These are phyloP conservation scores for Epichloe sp. DNA, from an alignment of 2,329 filamentous ascomycete species.

Conservation along the genomic window DNA sequence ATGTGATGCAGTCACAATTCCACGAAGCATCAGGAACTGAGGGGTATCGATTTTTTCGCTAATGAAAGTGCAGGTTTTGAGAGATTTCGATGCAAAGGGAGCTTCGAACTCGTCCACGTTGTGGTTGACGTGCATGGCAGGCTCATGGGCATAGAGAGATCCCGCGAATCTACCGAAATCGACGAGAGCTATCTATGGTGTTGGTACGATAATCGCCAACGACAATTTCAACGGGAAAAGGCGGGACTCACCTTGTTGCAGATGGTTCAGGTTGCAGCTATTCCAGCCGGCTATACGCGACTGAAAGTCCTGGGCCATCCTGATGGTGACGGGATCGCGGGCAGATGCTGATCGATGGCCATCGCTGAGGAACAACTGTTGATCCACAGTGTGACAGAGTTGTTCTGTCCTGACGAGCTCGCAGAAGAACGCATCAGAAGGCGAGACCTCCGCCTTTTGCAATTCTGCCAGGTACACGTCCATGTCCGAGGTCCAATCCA, in stretches of 20 bases:
- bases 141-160: constrained; percentile 2
- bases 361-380: not conserved
- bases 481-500: constrained; percentile 1
- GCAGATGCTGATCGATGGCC: not conserved
- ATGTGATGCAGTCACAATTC: constrained; percentile 1
- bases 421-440: constrained; percentile 3
- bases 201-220: not conserved
- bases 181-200: not conserved
- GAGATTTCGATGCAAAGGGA: constrained; percentile 1
- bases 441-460: not conserved
- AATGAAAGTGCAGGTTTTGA: constrained; percentile 1
- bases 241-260: constrained; percentile 1
- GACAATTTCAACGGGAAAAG: too few species aligned
- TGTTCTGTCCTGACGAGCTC: constrained; percentile 3
- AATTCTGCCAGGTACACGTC: not conserved
- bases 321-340: not conserved
- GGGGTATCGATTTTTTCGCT: not conserved
- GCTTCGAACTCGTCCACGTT: constrained; percentile 3
- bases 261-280: not conserved
- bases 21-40: constrained; percentile 1
- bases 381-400: not conserved
- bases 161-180: not conserved
- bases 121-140: constrained; percentile 1
- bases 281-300: not conserved
- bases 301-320: not conserved